phyloP scores from a whole-genome alignment of 768 basidiomycete species.

The Ramaria sp. region DNA sequence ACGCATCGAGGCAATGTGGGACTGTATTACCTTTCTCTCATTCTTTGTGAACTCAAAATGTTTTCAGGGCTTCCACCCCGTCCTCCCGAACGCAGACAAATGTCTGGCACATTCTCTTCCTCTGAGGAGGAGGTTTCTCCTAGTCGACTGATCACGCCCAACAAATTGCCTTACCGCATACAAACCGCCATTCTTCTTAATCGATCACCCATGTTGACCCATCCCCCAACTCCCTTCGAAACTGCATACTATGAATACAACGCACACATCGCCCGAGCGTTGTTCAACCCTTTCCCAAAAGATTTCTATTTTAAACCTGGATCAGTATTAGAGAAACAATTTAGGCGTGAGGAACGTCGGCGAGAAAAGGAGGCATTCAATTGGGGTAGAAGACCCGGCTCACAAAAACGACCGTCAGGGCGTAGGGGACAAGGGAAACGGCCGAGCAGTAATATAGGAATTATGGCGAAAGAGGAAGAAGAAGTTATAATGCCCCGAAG shows the following conservation, averaged over 20 bases:
- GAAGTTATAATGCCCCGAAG: conserved; percentile 53
- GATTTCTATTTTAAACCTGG: conserved; percentile 94
- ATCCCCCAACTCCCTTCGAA: conserved; percentile 65
- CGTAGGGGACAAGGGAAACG: conserved; percentile 30
- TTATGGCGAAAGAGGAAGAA: conserved; percentile 36
- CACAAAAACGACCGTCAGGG: conserved; percentile 26
- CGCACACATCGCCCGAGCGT: conserved; percentile 67
- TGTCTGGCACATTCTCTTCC: neutral
- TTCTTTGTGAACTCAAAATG: neutral
- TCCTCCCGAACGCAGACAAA: neutral
- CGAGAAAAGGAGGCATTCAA: conserved; percentile 55
- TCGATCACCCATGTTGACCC: conserved; percentile 66
- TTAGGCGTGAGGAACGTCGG: conserved; percentile 61
- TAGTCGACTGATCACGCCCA: conserved; percentile 22
- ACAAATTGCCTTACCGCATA: conserved; percentile 13
- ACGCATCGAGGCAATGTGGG: neutral
- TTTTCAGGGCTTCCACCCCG: neutral
- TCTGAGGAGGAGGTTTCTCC: conserved; percentile 30
- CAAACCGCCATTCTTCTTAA: conserved; percentile 59
- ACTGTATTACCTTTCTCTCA: neutral
- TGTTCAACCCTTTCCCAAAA: conserved; percentile 80
- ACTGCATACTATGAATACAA: conserved; percentile 78
- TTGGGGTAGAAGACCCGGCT: conserved; percentile 40
- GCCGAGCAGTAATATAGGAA: neutral
- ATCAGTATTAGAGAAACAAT: conserved; percentile 72